These are phyloP conservation scores for Euphorbia peplus DNA, from an alignment of 345 rosid species.

Conservation along the genomic window DNA sequence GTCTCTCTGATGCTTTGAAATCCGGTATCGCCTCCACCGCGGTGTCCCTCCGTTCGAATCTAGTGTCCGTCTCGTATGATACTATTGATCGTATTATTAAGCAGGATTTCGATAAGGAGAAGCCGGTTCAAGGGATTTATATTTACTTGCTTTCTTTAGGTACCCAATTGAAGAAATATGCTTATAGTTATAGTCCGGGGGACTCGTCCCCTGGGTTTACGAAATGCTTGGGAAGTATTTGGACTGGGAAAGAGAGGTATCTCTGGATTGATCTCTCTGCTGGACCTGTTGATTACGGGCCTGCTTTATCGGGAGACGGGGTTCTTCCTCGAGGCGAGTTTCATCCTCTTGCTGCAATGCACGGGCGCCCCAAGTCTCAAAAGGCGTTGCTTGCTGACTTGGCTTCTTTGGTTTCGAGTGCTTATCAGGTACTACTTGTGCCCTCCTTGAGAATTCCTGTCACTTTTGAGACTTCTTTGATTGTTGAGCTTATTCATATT, in stretches of 20 bases:
- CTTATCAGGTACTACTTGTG: constrained; percentile 87
- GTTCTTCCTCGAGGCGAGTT: constrained; percentile 87
- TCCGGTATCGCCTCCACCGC: constrained; percentile 38
- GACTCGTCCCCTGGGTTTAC: constrained; percentile 82
- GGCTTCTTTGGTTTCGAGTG: constrained; percentile 79
- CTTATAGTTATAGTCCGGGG: constrained; percentile 64
- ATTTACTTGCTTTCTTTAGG: constrained; percentile 70
- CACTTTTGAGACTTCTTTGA: constrained; percentile 67
- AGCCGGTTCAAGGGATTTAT: constrained; percentile 61
- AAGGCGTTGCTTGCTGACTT: constrained; percentile 74
- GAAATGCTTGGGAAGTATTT: constrained; percentile 73
- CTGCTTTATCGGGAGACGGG: constrained; percentile 91
- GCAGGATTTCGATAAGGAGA: constrained; percentile 65
- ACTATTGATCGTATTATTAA: constrained; percentile 51
- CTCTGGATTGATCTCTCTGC: constrained; percentile 89
- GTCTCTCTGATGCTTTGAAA: constrained; percentile 44
- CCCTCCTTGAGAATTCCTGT: constrained; percentile 92
- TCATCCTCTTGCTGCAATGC: constrained; percentile 81
- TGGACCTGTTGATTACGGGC: constrained; percentile 96
- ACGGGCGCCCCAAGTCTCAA: constrained; percentile 81
- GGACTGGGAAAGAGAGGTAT: constrained; percentile 91
- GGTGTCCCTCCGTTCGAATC: constrained; percentile 59
- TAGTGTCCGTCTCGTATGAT: constrained; percentile 51
- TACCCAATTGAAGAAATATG: constrained; percentile 53
- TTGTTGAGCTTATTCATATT: constrained; percentile 77